Percentiles rank a stretch among this genome's conserved stretches.
These are phyloP conservation scores for Mesembryanthemum crystallinum DNA, from an alignment of 148 eudicot genomes.

Conservation along the genomic window DNA sequence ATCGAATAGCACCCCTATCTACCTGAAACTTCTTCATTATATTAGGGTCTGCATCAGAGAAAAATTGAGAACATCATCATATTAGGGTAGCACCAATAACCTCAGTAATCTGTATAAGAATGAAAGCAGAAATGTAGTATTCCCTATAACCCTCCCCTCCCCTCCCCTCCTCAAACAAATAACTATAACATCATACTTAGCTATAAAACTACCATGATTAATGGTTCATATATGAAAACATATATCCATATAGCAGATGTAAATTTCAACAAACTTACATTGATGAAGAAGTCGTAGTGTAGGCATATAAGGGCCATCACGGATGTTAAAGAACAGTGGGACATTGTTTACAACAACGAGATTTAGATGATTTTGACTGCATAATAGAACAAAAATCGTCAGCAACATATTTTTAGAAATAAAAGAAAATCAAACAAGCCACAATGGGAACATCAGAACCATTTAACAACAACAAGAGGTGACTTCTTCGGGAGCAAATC, in stretches of 20 bases:
- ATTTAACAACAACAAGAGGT: conserved; percentile 93
- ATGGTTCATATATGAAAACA: background rate
- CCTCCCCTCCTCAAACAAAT: background rate
- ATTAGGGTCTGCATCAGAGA: conserved; percentile 64
- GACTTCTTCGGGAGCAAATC: conserved; percentile 92
- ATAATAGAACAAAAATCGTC: conserved; percentile 20
- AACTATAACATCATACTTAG: too few relatives aligned
- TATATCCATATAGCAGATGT: background rate
- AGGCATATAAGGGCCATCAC: conserved; percentile 99
- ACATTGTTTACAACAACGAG: conserved; percentile 87
- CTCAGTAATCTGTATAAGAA: background rate
- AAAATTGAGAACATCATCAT: conserved; percentile 1
- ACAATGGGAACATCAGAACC: conserved; percentile 38
- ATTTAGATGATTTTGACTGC: conserved; percentile 94
- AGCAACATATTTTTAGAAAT: conserved; percentile 7
- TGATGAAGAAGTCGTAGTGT: conserved; percentile 95
- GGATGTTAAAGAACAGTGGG: conserved; percentile 86
- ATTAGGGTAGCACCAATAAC: background rate
- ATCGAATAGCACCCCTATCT: conserved; percentile 92
- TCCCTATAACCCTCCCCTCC: background rate
- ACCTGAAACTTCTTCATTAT: conserved; percentile 95
- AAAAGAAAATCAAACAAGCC: background rate
- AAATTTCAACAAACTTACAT: conserved; percentile 44
- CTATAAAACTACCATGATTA: too few relatives aligned
- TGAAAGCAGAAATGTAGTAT: background rate